A percentile compares a stretch with the other conserved stretches of the same genome.
phyloP scores from a whole-genome alignment of 1,284 basidiomycete genomes.

The Cutaneotrichosporon sp. region DNA sequence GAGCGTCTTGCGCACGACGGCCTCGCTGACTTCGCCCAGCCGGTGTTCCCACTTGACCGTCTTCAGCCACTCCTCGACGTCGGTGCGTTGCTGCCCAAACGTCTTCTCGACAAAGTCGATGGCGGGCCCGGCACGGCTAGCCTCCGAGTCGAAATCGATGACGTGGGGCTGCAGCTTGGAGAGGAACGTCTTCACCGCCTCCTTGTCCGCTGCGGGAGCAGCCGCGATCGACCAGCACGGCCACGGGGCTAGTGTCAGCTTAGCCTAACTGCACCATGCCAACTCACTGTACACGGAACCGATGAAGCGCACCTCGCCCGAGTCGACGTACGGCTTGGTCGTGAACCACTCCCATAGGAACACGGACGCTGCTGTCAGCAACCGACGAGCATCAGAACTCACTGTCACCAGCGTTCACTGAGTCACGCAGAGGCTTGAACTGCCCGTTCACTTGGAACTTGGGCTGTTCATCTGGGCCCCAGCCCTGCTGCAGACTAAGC shows the following conservation, averaged over 20 bases:
- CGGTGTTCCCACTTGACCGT: slow-evolving; percentile 72
- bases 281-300: slow-evolving; percentile 51
- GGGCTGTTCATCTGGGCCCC: slow-evolving; percentile 59
- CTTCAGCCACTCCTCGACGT: slow-evolving; percentile 70
- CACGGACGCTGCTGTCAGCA: slow-evolving; percentile 37
- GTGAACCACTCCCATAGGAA: slow-evolving; percentile 93
- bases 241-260: slow-evolving; percentile 73
- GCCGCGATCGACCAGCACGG: slow-evolving; percentile 93
- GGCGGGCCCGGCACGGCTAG: slow-evolving; percentile 62
- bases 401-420: slow-evolving; percentile 75
- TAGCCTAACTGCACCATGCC: slow-evolving; percentile 6
- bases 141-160: slow-evolving; percentile 64
- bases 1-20: slow-evolving; percentile 16
- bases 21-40: slow-evolving; percentile 62
- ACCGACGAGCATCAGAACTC: slow-evolving; percentile 9
- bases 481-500: slow-evolving; percentile 82
- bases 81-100: slow-evolving; percentile 71
- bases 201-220: slow-evolving; percentile 61
- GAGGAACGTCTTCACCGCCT: slow-evolving; percentile 63
- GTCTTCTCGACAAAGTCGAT: slow-evolving; percentile 72
- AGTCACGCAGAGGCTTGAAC: slow-evolving; percentile 81
- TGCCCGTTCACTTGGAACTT: slow-evolving; percentile 84
- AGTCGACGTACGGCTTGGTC: slow-evolving; percentile 86
- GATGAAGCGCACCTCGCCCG: slow-evolving; percentile 73
- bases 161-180: slow-evolving; percentile 65